These are phyloP conservation scores for Clonostachys byssicola DNA, from an alignment of 2,329 filamentous ascomycete genomes.

Conservation along the genomic window DNA sequence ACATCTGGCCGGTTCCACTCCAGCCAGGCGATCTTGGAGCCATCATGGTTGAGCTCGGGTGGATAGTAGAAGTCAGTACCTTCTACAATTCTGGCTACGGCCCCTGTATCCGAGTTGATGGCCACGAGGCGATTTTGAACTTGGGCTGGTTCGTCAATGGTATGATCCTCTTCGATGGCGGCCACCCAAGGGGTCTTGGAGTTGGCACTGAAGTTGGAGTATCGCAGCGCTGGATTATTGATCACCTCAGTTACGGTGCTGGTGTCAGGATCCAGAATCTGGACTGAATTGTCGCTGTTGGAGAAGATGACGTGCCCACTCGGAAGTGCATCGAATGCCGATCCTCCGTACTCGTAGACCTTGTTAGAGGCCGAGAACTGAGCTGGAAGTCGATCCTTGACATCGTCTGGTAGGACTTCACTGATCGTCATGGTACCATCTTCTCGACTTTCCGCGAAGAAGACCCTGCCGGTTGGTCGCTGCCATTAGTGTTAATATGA, in stretches of 20 bases:
- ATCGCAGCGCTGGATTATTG: slow-evolving; percentile 26
- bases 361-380: slow-evolving; percentile 35
- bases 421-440: slow-evolving; percentile 39
- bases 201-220: slow-evolving; percentile 40
- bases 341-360: slow-evolving; percentile 51
- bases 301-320: slow-evolving; percentile 40
- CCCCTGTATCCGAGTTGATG: slow-evolving; percentile 32
- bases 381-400: slow-evolving; percentile 34
- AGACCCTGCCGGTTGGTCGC: slow-evolving; percentile 23
- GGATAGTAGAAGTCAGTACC: slow-evolving; percentile 49
- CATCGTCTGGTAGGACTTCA: slow-evolving; percentile 22
- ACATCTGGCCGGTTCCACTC: slow-evolving; percentile 52
- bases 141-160: slow-evolving; percentile 18
- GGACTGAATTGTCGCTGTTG: slow-evolving; percentile 35
- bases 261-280: slow-evolving; percentile 31
- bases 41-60: slow-evolving; percentile 42
- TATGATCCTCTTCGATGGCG: slow-evolving; percentile 48
- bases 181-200: slow-evolving; percentile 34
- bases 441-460: slow-evolving; percentile 27
- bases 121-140: slow-evolving; percentile 32
- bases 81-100: slow-evolving; percentile 28
- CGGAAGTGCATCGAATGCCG: slow-evolving; percentile 29
- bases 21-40: slow-evolving; percentile 42
- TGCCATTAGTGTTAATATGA: neutral
- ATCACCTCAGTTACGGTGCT: slow-evolving; percentile 24